phyloP scores from a whole-genome alignment of 805 yeast genomes.

The Lipomyces orientalis region DNA sequence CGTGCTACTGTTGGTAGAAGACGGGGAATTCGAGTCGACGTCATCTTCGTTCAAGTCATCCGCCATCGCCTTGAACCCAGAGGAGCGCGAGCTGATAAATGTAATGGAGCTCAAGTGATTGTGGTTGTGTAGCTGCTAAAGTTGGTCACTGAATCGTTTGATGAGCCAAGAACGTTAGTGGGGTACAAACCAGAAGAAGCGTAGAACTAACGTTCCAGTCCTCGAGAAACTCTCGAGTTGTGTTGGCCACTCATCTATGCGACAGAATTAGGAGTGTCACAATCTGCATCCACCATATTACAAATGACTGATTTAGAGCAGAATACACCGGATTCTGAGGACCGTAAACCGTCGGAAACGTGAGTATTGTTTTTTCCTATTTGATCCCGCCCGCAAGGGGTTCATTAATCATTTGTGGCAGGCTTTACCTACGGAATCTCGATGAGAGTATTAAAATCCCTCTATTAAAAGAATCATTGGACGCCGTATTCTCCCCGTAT shows the following conservation, averaged over 20 bases:
- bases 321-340: neutral
- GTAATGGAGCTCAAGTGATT: neutral
- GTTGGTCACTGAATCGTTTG: neutral
- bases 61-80: conserved; percentile 16
- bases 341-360: neutral
- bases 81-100: neutral
- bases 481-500: conserved; percentile 51
- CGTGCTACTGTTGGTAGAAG: conserved; percentile 34
- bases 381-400: neutral
- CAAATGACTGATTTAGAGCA: neutral
- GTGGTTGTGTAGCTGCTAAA: neutral
- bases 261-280: neutral
- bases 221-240: neutral
- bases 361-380: neutral
- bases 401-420: conserved; percentile 6
- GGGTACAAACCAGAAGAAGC: neutral
- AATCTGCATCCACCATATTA: neutral
- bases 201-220: neutral
- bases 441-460: conserved; percentile 69
- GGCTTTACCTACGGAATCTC: conserved; percentile 69
- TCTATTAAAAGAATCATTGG: conserved; percentile 55
- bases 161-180: neutral
- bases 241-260: neutral
- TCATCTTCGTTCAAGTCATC: conserved; percentile 37
- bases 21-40: conserved; percentile 37